These are phyloP conservation scores for Inga leiocalycina DNA, from an alignment of 306 rosid genomes.

Conservation along the genomic window DNA sequence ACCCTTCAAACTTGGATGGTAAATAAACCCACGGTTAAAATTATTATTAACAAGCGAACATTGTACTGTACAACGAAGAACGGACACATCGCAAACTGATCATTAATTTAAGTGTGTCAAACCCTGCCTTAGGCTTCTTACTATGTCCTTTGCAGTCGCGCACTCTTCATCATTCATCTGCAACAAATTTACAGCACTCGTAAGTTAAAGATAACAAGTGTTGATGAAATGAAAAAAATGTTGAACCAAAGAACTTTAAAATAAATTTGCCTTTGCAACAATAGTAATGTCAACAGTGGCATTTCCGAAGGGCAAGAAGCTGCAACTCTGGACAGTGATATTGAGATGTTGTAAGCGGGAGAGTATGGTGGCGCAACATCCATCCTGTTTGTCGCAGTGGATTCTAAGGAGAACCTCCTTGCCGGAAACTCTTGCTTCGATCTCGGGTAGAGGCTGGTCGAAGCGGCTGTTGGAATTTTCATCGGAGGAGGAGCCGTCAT, in stretches of 20 bases:
- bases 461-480: constrained; percentile 37
- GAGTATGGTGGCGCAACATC: constrained; percentile 42
- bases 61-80: not conserved
- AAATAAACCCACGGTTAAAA: not conserved
- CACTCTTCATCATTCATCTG: constrained; percentile 68
- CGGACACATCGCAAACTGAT: not conserved
- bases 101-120: constrained; percentile 35
- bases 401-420: constrained; percentile 65
- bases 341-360: constrained; percentile 50
- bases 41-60: not conserved
- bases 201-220: not conserved
- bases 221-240: not conserved
- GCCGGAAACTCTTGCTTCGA: constrained; percentile 69
- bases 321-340: constrained; percentile 58
- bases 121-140: constrained; percentile 49
- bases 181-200: not conserved
- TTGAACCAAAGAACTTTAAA: not conserved
- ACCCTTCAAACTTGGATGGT: constrained; percentile 18
- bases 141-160: constrained; percentile 59
- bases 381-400: constrained; percentile 60
- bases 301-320: constrained; percentile 63
- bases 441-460: constrained; percentile 52
- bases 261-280: constrained; percentile 60
- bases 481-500: constrained; percentile 46
- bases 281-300: constrained; percentile 65